Evolutionary conservation across 208 protist genomes (phyloP).

Genomic region (Trypanosoma conorhini): DNA sequence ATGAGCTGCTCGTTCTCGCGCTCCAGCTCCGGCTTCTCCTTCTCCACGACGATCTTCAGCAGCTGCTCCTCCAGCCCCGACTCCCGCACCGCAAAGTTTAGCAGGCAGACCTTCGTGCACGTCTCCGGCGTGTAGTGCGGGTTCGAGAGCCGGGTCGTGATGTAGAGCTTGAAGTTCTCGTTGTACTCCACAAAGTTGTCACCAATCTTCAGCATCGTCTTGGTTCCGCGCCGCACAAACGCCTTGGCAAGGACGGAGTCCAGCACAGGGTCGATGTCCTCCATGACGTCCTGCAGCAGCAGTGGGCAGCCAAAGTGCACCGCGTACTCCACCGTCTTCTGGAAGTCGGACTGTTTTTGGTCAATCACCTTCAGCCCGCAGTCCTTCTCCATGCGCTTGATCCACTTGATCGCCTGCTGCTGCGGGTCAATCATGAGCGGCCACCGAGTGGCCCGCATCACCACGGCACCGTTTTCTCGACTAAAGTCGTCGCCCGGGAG

Average conservation of each 20-base stretch:
- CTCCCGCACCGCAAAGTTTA: slow-evolving; percentile 99
- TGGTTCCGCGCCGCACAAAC: slow-evolving; percentile 93
- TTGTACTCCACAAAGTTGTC: slow-evolving; percentile 99
- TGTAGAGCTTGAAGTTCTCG: slow-evolving; percentile 97
- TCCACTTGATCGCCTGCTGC: slow-evolving; percentile 99
- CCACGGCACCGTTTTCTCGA: slow-evolving; percentile 97
- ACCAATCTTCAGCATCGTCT: slow-evolving; percentile 94
- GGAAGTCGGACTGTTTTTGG: slow-evolving; percentile 94
- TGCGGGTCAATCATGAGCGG: slow-evolving; percentile 99
- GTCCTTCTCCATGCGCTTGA: slow-evolving; percentile 96
- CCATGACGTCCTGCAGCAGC: slow-evolving; percentile 97
- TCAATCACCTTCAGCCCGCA: slow-evolving; percentile 94
- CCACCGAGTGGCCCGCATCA: slow-evolving; percentile 95
- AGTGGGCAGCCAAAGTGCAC: slow-evolving; percentile 97
- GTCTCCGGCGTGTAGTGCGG: slow-evolving; percentile 98
- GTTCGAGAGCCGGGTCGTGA: slow-evolving; percentile 98
- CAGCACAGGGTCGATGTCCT: slow-evolving; percentile 98
- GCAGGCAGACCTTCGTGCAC: slow-evolving; percentile 96
- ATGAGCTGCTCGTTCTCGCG: slow-evolving; percentile 98
- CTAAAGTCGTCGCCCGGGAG: slow-evolving; percentile 97
- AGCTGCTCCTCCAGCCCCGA: slow-evolving; percentile 98
- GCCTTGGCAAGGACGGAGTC: slow-evolving; percentile 96
- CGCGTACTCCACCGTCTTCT: slow-evolving; percentile 96
- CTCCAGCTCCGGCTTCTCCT: slow-evolving; percentile 98
- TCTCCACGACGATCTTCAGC: slow-evolving; percentile 97